Conservation (phyloP, 1,139 yeast species). For the Diutina neorugosa region DNA sequence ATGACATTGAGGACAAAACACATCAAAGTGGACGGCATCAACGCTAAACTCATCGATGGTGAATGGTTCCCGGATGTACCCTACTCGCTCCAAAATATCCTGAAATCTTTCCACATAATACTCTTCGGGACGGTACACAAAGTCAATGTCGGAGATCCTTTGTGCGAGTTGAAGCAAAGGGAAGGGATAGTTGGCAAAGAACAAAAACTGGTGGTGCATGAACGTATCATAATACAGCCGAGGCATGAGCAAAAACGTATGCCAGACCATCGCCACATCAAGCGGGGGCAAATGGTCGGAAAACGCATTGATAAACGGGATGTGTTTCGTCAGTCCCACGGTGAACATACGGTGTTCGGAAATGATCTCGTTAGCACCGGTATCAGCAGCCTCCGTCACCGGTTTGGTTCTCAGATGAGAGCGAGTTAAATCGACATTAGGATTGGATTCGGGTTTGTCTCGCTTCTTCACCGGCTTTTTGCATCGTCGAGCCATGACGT, state of each 20-base stretch:
- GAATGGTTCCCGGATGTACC: slow-evolving; percentile 4
- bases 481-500: not conserved
- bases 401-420: not conserved
- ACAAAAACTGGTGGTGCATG: slow-evolving; percentile 13
- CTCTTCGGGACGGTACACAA: slow-evolving; percentile 11
- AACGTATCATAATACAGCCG: slow-evolving; percentile 17
- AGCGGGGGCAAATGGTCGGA: slow-evolving; percentile 17
- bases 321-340: not conserved
- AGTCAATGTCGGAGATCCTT: slow-evolving; percentile 13
- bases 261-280: slow-evolving; percentile 31
- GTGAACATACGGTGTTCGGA: not conserved
- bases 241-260: slow-evolving; percentile 20
- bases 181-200: slow-evolving; percentile 15
- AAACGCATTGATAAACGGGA: slow-evolving; percentile 4
- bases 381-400: not conserved
- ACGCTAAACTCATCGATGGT: not conserved
- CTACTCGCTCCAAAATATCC: not conserved
- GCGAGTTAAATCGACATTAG: not conserved
- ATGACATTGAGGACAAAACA: slow-evolving; percentile 14
- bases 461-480: not conserved
- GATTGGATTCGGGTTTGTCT: not conserved
- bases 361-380: not conserved
- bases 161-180: slow-evolving; percentile 15
- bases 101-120: not conserved
- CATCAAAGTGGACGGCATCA: slow-evolving; percentile 1